Conservation (phyloP, 1,284 basidiomycete genomes). For the Psilocybe mexicana region DNA sequence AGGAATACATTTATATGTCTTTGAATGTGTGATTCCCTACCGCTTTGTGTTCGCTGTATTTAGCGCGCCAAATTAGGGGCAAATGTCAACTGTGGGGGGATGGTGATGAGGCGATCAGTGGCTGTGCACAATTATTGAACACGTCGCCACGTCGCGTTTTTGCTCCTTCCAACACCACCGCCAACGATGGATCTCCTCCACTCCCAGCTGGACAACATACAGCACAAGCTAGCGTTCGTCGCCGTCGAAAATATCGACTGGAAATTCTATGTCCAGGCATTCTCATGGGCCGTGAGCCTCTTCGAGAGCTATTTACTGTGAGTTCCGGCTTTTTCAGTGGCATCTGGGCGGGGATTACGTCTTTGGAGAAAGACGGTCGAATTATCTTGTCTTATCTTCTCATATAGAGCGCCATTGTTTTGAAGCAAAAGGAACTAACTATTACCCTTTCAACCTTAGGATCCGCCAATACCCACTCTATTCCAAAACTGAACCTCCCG, state of each 20-base stretch:
- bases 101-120: constrained; percentile 13
- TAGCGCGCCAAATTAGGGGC: not conserved
- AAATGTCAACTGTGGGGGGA: not conserved
- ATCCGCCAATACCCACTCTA: constrained; percentile 86
- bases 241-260: constrained; percentile 63
- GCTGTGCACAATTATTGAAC: constrained; percentile 27
- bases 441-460: constrained; percentile 35
- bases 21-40: too few species aligned
- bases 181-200: constrained; percentile 59
- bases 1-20: too few species aligned
- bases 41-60: too few species aligned
- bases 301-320: constrained; percentile 68
- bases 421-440: not conserved
- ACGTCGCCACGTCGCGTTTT: constrained; percentile 29
- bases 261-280: constrained; percentile 71
- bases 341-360: not conserved
- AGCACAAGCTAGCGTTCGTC: constrained; percentile 59
- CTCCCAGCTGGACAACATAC: constrained; percentile 51
- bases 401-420: not conserved
- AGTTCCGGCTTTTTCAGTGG: not conserved
- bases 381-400: not conserved
- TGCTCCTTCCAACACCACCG: constrained; percentile 9
- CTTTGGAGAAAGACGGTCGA: not conserved
- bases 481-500: constrained; percentile 75
- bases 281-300: constrained; percentile 77